Conservation (phyloP, 371 early-diverging fungal genomes). For the Blyttiomyces sp. region DNA sequence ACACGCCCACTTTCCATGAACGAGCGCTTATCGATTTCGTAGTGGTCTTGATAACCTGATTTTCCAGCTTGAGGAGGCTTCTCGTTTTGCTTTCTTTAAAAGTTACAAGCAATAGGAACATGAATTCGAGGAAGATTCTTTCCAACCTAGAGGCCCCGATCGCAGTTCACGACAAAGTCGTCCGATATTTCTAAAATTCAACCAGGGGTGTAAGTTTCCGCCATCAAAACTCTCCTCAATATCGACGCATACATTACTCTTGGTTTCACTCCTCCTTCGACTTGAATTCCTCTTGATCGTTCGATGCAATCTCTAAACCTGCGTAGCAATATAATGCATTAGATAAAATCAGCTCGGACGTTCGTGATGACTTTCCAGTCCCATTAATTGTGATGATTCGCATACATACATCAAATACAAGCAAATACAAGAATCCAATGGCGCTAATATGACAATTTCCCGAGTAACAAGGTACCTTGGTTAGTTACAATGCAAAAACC, state of each 20-base stretch:
- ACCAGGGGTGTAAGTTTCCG: not conserved
- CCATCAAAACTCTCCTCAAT: not conserved
- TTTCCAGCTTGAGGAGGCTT: no score
- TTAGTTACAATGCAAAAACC: conserved; percentile 80
- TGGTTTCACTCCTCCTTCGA: conserved; percentile 64
- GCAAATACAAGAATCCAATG: conserved; percentile 79
- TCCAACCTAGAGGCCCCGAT: no score
- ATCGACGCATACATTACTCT: conserved; percentile 53
- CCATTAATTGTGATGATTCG: not conserved
- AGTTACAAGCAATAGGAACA: conserved; percentile 18
- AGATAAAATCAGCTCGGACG: no score
- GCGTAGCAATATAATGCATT: no score
- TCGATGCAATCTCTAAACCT: conserved; percentile 66
- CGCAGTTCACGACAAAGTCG: conserved; percentile 21
- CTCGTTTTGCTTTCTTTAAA: conserved; percentile 16
- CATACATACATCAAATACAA: conserved; percentile 17
- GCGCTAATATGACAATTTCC: no score
- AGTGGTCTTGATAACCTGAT: no score
- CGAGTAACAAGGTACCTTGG: conserved; percentile 80
- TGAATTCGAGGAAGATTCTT: no score
- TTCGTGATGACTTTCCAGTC: no score
- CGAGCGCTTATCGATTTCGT: no score
- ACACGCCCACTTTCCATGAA: no score
- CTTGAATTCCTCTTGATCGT: conserved; percentile 68
- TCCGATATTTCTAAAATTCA: conserved; percentile 20